Evolutionary conservation across 2,329 filamentous ascomycete species (phyloP), one percentile per base, ranked within the genome.

Genomic region (Nigrospora osmanthi): DNA sequence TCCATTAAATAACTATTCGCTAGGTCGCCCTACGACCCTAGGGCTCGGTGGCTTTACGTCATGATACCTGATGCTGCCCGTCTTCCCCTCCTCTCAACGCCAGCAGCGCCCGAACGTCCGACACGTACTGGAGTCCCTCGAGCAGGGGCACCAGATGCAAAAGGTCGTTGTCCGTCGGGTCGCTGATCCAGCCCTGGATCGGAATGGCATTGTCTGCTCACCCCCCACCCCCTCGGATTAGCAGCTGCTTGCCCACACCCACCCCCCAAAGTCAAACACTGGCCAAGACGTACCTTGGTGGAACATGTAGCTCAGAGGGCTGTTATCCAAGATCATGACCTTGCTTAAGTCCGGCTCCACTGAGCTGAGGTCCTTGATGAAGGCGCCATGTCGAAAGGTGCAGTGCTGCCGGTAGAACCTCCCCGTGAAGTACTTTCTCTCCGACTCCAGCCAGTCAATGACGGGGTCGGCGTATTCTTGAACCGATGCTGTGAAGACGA

Each of bases 151-250:
- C 83, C 48, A 98, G 75, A 65, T 97, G 89, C 65, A 97, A 76
- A 53, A 98, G 74, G 61, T 96, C 91, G 62, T 90, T 93, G 68
- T 98, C 93, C 23, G 93, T 97, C 17, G 93, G 93, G 68, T 98
- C 93, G 65, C 85, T 95, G 69, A 98, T 97, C 93, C 93, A 98
- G 60, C 93, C 93, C 71, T 97, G 91, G 61, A 98, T 97, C 3
- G 93, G 93, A 58, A 98, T 96, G 42, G 93, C 93, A 69, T 98
- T 98, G 66, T 98, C 93, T 98, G 59, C n/a, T n/a, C n/a, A n/a
- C n/a, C n/a, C n/a, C n/a, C n/a, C 43, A 47, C 43, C 6, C 12
- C 17, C 14, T 15, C 7, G 23, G 23, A 28, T 28, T 28, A 28
- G 23, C 23, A 28, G 6, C 23, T 28, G 23, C 5, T 28, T 7